Percentiles rank a stretch among this genome's conserved stretches.
Evolutionary conservation across 768 basidiomycete species (phyloP).

Genomic region (Phallus indusiatus): DNA sequence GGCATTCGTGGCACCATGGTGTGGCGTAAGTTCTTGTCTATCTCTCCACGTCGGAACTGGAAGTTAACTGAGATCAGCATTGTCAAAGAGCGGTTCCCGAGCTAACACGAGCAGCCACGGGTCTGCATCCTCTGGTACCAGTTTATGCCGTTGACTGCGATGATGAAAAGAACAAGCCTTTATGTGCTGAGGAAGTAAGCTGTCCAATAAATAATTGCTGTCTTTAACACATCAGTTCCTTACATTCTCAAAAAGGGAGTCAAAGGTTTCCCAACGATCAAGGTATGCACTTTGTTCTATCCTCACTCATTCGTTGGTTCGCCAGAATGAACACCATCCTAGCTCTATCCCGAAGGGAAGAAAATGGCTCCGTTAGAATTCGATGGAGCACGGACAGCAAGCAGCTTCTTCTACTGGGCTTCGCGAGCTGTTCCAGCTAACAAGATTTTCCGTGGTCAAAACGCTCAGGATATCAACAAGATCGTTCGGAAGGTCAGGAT

Average conservation of each 20-base stretch:
- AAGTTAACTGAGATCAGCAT: conserved; percentile 38
- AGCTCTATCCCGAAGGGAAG: conserved; percentile 74
- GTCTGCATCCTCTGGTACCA: conserved; percentile 73
- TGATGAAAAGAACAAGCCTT: conserved; percentile 62
- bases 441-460: conserved; percentile 39
- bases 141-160: conserved; percentile 94
- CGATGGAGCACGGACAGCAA: conserved; percentile 57
- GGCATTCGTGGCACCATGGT: conserved; percentile 95
- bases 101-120: conserved; percentile 71
- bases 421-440: conserved; percentile 64
- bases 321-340: conserved; percentile 3
- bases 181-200: conserved; percentile 70
- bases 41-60: not conserved
- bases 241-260: conserved; percentile 38
- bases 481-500: conserved; percentile 62
- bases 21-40: conserved; percentile 48
- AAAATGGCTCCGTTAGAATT: conserved; percentile 54
- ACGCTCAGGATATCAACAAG: conserved; percentile 43
- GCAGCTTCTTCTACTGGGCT: conserved; percentile 67
- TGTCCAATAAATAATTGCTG: not conserved
- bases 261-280: conserved; percentile 90
- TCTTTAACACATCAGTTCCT: not conserved
- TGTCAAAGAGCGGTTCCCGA: conserved; percentile 83
- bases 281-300: conserved; percentile 34
- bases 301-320: not conserved